Base-by-base conservation (phyloP, 139 green algal species). In the Coccomyxa sp. region DNA sequence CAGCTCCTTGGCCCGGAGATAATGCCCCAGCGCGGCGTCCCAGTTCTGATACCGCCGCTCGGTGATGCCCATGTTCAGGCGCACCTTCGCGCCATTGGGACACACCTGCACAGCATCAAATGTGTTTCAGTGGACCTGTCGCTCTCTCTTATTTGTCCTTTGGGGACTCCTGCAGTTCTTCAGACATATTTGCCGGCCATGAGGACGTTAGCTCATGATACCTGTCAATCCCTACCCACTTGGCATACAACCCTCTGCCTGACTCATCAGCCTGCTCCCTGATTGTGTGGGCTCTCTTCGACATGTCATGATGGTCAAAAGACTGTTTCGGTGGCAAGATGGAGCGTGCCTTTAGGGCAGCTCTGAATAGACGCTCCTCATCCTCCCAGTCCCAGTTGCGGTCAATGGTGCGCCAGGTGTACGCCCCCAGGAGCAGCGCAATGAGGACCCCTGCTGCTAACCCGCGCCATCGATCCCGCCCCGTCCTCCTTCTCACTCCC, bases 21-120 rank as follows among this genome's bases (percentile, higher is more conserved):
- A 94, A 75, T 93, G 89, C 14, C 24, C 41, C 80, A 94, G 75
- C 1, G 92, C 90, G 8, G 44, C 72, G 0, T 68, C 36, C 68
- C 77, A 88, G 70, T 86, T 75, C 22, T 79, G 29, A 38, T 80
- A 68, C 29, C 91, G 82, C 44, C 92, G 83, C 78, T 82, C 70
- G 37, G 95, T 80, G 71, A 95, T 93, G 73, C 90, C 92, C 36
- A 78, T 90, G 88, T 96, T 96, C 55, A 95, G 83, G 78, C 88
- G 86, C 77, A 96, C 92, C 85, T 96, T 95, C 77, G 88, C 89
- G 68, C 85, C 91, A 78, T 80, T 68, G 10, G 70, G 50, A 71
- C 91, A 95, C 41, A 95, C 91, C 85, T 90, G 82, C 35, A 41
- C 3, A n/a, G n/a, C n/a, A n/a, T n/a, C n/a, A n/a, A n/a, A n/a